Conservation (phyloP, 345 rosid genomes). For the Pistacia integerrima region DNA sequence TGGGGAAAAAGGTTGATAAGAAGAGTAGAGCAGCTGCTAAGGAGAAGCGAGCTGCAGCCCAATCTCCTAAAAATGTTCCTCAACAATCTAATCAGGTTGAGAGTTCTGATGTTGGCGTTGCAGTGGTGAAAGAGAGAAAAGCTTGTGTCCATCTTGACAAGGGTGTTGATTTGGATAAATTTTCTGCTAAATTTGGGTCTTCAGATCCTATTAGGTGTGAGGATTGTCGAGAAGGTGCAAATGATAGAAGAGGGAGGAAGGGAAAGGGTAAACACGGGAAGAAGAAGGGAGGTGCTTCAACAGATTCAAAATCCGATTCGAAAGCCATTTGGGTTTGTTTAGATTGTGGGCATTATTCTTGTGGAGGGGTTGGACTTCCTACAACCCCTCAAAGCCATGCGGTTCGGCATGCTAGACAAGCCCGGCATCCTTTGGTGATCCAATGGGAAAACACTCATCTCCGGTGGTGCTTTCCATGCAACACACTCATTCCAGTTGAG, state of each 20-base stretch:
- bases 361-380: slow-evolving; percentile 93
- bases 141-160: slow-evolving; percentile 65
- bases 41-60: slow-evolving; percentile 43
- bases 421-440: slow-evolving; percentile 70
- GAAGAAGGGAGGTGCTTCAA: slow-evolving; percentile 52
- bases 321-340: slow-evolving; percentile 93
- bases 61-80: slow-evolving; percentile 40
- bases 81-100: slow-evolving; percentile 36
- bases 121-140: slow-evolving; percentile 44
- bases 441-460: slow-evolving; percentile 84
- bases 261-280: slow-evolving; percentile 71
- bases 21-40: slow-evolving; percentile 58
- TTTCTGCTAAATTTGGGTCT: slow-evolving; percentile 60
- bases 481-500: slow-evolving; percentile 64
- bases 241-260: slow-evolving; percentile 61
- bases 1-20: slow-evolving; percentile 93
- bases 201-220: slow-evolving; percentile 61
- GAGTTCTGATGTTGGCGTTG: slow-evolving; percentile 34
- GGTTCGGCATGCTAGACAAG: slow-evolving; percentile 60
- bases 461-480: slow-evolving; percentile 84
- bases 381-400: slow-evolving; percentile 78
- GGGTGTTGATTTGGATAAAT: slow-evolving; percentile 55
- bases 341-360: slow-evolving; percentile 83
- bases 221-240: slow-evolving; percentile 67
- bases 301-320: slow-evolving; percentile 51